Conservation (phyloP, 2,329 filamentous ascomycete species). For the Monilinia fructigena region DNA sequence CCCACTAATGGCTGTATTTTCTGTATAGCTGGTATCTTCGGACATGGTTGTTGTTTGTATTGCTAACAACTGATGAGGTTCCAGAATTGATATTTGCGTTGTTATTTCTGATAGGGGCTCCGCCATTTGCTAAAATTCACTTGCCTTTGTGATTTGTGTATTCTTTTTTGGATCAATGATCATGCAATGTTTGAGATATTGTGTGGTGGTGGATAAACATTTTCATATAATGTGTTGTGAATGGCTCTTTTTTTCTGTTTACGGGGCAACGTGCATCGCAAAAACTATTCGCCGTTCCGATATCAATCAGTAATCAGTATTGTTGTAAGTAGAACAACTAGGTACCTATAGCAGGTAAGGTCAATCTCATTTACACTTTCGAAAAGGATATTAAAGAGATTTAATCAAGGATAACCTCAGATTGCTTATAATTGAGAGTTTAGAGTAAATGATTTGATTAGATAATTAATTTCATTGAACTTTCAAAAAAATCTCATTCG, state of each 20-base stretch:
- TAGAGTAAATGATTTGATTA: no score
- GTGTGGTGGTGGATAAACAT: conserved; percentile 20
- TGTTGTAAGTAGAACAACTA: no score
- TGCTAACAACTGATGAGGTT: conserved; percentile 25
- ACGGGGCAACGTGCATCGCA: conserved; percentile 22
- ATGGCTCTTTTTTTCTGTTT: conserved; percentile 20
- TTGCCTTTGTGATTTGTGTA: conserved; percentile 13
- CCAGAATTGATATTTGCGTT: conserved; percentile 24
- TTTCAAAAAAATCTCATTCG: not conserved
- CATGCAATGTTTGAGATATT: conserved; percentile 17
- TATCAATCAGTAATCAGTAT: not conserved
- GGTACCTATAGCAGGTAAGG: no score
- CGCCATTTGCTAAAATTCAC: conserved; percentile 21
- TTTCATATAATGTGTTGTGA: conserved; percentile 19
- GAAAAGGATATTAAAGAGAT: not conserved
- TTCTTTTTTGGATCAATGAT: conserved; percentile 19
- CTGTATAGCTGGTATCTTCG: conserved; percentile 33
- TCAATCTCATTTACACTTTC: conserved; percentile 1
- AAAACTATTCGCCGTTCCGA: conserved; percentile 17
- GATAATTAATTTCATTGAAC: not conserved
- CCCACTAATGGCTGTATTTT: conserved; percentile 30
- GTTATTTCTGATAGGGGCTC: conserved; percentile 24
- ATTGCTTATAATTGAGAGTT: no score
- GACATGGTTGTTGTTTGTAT: conserved; percentile 30
- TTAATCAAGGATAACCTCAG: not conserved